Base-by-base conservation (phyloP, 2,329 filamentous ascomycete species). In the Cercospora zeae-maydis region DNA sequence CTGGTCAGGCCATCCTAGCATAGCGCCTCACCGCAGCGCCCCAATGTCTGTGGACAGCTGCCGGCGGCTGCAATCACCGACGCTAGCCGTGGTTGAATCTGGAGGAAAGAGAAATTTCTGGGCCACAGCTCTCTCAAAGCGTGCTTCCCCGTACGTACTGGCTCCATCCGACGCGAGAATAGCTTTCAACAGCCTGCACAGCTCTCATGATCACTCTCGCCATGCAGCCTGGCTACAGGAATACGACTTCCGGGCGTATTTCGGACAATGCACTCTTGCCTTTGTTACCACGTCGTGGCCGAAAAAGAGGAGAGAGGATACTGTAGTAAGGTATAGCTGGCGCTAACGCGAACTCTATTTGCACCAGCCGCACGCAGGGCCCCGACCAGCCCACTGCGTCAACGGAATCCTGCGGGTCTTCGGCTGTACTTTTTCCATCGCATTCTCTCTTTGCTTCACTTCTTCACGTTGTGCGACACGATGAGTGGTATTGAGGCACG, bases 81-180 rank as follows among this genome's bases (percentile, higher is more conserved):
- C 34, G 54, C 19, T 56, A 56, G 53, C 53, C 53, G 53, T 56
- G 31, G 53, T 56, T 56, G 53, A 56, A 24, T 27, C 39, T 16
- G 39, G 39, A 45, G 13, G 39, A 37, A 56, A 42, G 34, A 56
- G 53, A 56, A 56, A 56, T 27, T 39, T 37, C 53, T 56, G 53
- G 53, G 53, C 34, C 34, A 19, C 31, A 55, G 52, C 24, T 27
- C 24, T 30, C 24, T 27, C 24, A 13, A 52, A 52, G 24, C 47
- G 47, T 52, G 39, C 39, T 33, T 52, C 19, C 27, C 47, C 47
- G 30, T n/a, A 24, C 21, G 6, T 52, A 13, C 31, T 52, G 47
- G 21, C 53, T 27, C 16, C 34, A 42, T 56, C 33, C 34, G 53
- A 34, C 21, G n/a, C 47, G 24, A 31, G 27, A 16, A 31, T 21